Conservation (phyloP, 1,284 basidiomycete genomes). For the Moniliophthora roreri region DNA sequence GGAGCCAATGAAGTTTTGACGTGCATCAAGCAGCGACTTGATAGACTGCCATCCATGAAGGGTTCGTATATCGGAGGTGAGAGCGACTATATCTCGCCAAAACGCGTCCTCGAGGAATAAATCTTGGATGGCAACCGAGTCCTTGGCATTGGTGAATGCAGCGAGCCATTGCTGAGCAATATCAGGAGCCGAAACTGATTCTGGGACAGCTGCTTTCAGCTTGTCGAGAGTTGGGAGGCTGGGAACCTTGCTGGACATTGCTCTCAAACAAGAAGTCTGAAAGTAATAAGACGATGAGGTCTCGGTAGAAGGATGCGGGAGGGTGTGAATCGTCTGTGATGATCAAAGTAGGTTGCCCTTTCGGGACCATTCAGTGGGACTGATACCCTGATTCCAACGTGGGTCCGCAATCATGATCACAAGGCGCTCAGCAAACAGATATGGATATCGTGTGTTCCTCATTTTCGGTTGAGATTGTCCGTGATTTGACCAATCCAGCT, state of each 20-base stretch:
- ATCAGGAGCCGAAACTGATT: slow-evolving; percentile 7
- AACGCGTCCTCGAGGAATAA: slow-evolving; percentile 41
- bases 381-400: no score
- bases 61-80: slow-evolving; percentile 60
- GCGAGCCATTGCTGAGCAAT: slow-evolving; percentile 20
- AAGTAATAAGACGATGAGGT: no score
- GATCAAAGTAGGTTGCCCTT: no score
- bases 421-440: no score
- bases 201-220: slow-evolving; percentile 9
- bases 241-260: neutral
- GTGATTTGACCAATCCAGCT: no score
- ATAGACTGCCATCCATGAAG: slow-evolving; percentile 42
- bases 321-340: no score
- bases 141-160: slow-evolving; percentile 20
- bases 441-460: no score
- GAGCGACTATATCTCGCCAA: slow-evolving; percentile 55
- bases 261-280: neutral
- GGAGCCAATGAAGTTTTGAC: slow-evolving; percentile 29
- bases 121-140: slow-evolving; percentile 14
- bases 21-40: slow-evolving; percentile 37
- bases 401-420: no score
- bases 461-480: no score
- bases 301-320: no score
- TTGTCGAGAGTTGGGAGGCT: slow-evolving; percentile 3
- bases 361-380: no score